phyloP scores from a whole-genome alignment of 2,329 filamentous ascomycete species.

The Zymoseptoria ardabiliae region DNA sequence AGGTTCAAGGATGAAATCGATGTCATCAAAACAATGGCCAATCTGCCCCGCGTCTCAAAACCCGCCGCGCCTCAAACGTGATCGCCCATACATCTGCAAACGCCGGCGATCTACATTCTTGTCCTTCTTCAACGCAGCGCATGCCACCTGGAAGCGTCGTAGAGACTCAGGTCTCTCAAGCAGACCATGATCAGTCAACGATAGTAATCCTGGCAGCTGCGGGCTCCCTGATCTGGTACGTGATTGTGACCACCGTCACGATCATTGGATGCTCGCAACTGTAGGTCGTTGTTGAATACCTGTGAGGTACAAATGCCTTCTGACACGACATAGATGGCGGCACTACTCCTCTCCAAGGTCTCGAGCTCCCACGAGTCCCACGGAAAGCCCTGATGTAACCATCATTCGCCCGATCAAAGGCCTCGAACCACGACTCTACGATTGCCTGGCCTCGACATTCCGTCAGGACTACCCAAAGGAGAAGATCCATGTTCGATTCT shows the following conservation, averaged over 20 bases:
- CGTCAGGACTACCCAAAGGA: conserved; percentile 70
- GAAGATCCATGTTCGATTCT: conserved; percentile 74
- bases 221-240: conserved; percentile 29
- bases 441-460: conserved; percentile 83
- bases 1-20: neutral
- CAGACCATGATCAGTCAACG: conserved; percentile 12
- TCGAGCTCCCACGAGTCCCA: conserved; percentile 7
- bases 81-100: neutral
- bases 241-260: conserved; percentile 49
- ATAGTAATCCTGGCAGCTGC: conserved; percentile 20
- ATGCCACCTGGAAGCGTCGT: conserved; percentile 21
- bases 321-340: conserved; percentile 41
- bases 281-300: conserved; percentile 34
- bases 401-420: conserved; percentile 91
- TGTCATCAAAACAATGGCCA: neutral
- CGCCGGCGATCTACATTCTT: neutral
- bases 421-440: conserved; percentile 80
- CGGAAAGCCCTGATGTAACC: conserved; percentile 69
- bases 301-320: neutral
- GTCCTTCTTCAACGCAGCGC: conserved; percentile 7
- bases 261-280: conserved; percentile 53
- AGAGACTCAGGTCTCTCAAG: conserved; percentile 15
- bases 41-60: neutral
- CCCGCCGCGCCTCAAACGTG: neutral
- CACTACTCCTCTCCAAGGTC: conserved; percentile 42